A percentile compares a stretch with the other conserved stretches of the same genome.
Evolutionary conservation across 495 filamentous ascomycete species (phyloP).

Genomic region (Poronia punctata): DNA sequence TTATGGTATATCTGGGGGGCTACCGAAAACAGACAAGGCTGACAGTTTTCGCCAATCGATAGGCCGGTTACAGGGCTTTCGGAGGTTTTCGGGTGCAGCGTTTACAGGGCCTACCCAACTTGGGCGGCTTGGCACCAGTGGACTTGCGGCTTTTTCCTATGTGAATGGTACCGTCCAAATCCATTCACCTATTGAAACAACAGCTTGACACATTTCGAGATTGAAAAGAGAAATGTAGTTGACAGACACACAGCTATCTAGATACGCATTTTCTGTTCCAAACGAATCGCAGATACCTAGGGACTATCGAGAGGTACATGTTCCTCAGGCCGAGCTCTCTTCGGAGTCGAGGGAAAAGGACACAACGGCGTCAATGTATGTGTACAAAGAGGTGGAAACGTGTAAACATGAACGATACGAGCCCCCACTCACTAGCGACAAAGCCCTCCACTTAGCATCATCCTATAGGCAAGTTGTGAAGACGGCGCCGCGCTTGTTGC

Average conservation of each 20-base stretch:
- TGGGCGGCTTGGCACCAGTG: background rate
- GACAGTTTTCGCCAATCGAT: conserved; percentile 8
- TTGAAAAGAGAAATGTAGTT: background rate
- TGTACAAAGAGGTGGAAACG: background rate
- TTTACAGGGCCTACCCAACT: conserved; percentile 1
- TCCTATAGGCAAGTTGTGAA: conserved; percentile 2
- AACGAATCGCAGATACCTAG: too few species aligned
- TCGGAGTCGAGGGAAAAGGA: too few species aligned
- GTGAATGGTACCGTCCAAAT: background rate
- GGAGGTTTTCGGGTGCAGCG: conserved; percentile 9
- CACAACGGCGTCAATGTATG: background rate
- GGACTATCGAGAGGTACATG: too few species aligned
- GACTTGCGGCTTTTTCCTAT: background rate
- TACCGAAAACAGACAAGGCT: conserved; percentile 29
- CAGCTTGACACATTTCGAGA: background rate
- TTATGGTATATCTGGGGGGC: conserved; percentile 13
- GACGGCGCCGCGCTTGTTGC: conserved; percentile 1
- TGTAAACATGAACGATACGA: too few species aligned
- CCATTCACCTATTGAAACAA: background rate
- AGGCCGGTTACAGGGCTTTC: conserved; percentile 3
- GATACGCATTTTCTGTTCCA: too few species aligned
- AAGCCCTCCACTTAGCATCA: conserved; percentile 5
- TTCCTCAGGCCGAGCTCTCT: too few species aligned
- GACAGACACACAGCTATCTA: too few species aligned
- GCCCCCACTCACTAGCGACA: conserved; percentile 5